A percentile compares a stretch with the other conserved stretches of the same genome.
phyloP scores from a whole-genome alignment of 192 early-diverging fungal species.

The Coemansia aciculifera region DNA sequence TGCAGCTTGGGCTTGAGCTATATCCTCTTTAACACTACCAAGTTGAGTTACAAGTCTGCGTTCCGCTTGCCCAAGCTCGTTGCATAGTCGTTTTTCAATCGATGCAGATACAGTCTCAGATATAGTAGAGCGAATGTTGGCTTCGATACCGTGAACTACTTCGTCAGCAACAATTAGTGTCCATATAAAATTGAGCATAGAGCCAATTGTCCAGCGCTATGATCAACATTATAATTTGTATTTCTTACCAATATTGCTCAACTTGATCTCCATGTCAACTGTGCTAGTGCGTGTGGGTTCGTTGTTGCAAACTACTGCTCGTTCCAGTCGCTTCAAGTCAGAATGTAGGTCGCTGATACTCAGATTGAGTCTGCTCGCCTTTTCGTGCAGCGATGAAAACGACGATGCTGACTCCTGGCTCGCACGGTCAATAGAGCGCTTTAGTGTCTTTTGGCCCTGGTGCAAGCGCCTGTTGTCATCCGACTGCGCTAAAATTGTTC shows the following conservation, averaged over 20 bases:
- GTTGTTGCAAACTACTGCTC: slow-evolving; percentile 25
- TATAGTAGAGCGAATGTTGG: background rate
- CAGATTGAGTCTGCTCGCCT: slow-evolving; percentile 45
- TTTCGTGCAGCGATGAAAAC: slow-evolving; percentile 47
- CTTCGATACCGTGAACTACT: background rate
- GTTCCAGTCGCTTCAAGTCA: slow-evolving; percentile 46
- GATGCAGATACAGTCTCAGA: background rate
- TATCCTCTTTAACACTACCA: background rate
- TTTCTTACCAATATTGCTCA: slow-evolving; percentile 35
- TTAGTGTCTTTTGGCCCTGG: slow-evolving; percentile 42
- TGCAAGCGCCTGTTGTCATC: slow-evolving; percentile 39
- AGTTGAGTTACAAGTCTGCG: background rate
- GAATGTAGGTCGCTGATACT: slow-evolving; percentile 50
- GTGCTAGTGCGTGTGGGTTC: slow-evolving; percentile 18
- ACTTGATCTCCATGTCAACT: slow-evolving; percentile 44
- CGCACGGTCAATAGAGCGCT: slow-evolving; percentile 31
- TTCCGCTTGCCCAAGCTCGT: slow-evolving; percentile 1
- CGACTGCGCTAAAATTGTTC: background rate
- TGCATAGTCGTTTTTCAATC: background rate
- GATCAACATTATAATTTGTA: background rate
- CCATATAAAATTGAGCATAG: background rate
- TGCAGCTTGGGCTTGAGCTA: background rate
- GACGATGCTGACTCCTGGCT: slow-evolving; percentile 30
- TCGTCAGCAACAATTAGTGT: too few relatives aligned
- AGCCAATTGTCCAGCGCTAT: background rate